Percentiles rank a stretch among this genome's conserved stretches.
phyloP scores from a whole-genome alignment of 2,329 filamentous ascomycete genomes.

The Diaporthe vaccinii region DNA sequence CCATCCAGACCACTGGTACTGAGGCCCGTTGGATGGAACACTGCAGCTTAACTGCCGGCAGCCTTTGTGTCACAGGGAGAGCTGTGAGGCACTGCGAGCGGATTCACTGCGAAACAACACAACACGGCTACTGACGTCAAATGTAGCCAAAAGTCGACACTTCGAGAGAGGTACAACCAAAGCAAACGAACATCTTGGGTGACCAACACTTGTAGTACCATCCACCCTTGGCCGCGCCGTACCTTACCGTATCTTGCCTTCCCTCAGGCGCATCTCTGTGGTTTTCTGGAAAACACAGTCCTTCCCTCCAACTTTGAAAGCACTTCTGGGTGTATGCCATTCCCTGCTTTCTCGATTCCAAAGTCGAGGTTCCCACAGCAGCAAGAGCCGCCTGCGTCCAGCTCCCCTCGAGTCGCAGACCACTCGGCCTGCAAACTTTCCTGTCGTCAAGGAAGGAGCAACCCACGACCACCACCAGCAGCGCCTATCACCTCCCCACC shows the following conservation, averaged over 20 bases:
- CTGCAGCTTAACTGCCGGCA: conserved; percentile 40
- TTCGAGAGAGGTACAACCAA: conserved; percentile 12
- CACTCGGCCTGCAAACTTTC: background rate
- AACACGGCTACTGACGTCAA: conserved; percentile 37
- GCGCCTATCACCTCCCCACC: conserved; percentile 1
- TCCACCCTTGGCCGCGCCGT: background rate
- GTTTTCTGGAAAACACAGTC: background rate
- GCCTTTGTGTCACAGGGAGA: conserved; percentile 36
- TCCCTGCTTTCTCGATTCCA: background rate
- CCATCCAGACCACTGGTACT: conserved; percentile 31
- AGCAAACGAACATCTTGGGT: conserved; percentile 34
- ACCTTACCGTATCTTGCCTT: background rate
- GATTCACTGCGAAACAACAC: conserved; percentile 40
- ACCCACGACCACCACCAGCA: background rate
- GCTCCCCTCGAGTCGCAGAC: conserved; percentile 1
- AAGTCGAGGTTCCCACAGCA: background rate
- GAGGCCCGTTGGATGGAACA: conserved; percentile 18
- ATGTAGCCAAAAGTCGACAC: conserved; percentile 16
- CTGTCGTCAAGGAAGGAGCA: conserved; percentile 19
- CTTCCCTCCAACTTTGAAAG: background rate
- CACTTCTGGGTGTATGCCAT: background rate
- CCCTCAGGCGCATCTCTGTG: background rate
- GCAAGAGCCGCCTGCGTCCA: background rate
- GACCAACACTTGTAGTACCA: conserved; percentile 8
- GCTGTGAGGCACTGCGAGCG: conserved; percentile 30